Percentiles rank a stretch among this genome's conserved stretches.
Conservation (phyloP, 768 basidiomycete species). For the Macrolepiota albuminosa region DNA sequence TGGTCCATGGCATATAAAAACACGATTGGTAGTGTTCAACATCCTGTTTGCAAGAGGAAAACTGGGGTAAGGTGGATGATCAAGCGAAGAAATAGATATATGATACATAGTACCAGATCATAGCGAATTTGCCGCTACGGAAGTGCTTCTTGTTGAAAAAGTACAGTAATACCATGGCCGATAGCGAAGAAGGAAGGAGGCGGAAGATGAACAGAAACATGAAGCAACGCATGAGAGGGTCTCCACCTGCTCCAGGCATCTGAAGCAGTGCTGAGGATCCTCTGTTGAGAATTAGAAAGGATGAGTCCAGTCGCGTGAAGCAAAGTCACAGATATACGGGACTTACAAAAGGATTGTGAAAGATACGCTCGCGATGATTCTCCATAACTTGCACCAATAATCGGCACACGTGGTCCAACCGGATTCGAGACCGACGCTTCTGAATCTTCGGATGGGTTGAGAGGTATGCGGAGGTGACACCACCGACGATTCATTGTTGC, state of each 20-base stretch:
- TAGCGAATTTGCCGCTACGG: neutral
- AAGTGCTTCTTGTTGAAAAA: neutral
- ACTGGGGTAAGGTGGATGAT: neutral
- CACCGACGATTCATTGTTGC: neutral
- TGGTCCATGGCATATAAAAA: neutral
- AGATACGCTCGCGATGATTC: neutral
- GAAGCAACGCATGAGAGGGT: neutral
- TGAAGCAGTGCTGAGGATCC: neutral
- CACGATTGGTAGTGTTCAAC: neutral
- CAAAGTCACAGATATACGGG: too few species aligned
- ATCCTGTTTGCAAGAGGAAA: neutral
- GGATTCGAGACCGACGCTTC: neutral
- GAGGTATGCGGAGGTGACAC: neutral
- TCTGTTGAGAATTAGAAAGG: neutral
- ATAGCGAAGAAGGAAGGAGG: neutral
- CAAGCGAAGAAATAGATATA: neutral
- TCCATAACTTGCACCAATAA: neutral
- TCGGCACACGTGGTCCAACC: neutral
- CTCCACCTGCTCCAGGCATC: neutral
- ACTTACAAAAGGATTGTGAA: neutral
- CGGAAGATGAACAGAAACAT: neutral
- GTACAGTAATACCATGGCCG: neutral
- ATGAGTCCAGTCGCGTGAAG: neutral
- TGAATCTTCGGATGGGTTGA: neutral
- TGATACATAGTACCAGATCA: neutral